Percentiles rank a stretch among this genome's conserved stretches.
These are phyloP conservation scores for Angomonas ambiguus DNA, from an alignment of 208 protist species.

Conservation along the genomic window DNA sequence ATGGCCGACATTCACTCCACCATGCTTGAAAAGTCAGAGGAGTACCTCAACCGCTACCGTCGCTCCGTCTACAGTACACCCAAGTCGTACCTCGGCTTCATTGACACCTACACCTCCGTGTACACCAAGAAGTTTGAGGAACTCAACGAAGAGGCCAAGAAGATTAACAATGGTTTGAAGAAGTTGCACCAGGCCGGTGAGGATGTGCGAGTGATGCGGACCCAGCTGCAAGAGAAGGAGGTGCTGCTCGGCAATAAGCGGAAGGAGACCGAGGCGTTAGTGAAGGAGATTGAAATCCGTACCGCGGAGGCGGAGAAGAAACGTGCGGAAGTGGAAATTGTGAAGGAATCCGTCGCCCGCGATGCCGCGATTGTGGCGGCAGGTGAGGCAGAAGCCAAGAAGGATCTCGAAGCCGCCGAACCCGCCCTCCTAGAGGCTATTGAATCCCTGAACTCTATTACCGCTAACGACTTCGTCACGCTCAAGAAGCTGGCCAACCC, in stretches of 20 bases:
- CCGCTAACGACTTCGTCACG: slow-evolving; percentile 90
- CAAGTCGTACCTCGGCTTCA: slow-evolving; percentile 94
- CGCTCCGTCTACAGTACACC: slow-evolving; percentile 92
- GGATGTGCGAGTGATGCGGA: slow-evolving; percentile 93
- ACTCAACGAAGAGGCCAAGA: slow-evolving; percentile 87
- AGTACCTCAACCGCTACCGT: slow-evolving; percentile 92
- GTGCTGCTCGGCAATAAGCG: slow-evolving; percentile 87
- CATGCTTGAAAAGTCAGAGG: slow-evolving; percentile 87
- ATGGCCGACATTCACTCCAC: slow-evolving; percentile 90
- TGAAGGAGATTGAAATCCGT: slow-evolving; percentile 92
- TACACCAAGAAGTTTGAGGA: slow-evolving; percentile 92
- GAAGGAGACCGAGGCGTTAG: slow-evolving; percentile 90
- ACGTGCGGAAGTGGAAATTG: slow-evolving; percentile 91
- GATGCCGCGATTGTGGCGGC: slow-evolving; percentile 87
- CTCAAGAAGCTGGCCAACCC: slow-evolving; percentile 95
- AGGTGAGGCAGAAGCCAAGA: slow-evolving; percentile 94
- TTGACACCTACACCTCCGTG: slow-evolving; percentile 89
- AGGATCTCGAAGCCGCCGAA: slow-evolving; percentile 92
- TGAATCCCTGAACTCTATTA: slow-evolving; percentile 93
- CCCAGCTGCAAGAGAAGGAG: slow-evolving; percentile 94
- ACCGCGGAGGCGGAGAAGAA: slow-evolving; percentile 95
- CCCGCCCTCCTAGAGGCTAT: slow-evolving; percentile 93
- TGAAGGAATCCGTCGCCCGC: slow-evolving; percentile 88
- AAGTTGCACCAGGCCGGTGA: slow-evolving; percentile 93
- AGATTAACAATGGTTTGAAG: slow-evolving; percentile 93